Percentiles rank a stretch among this genome's conserved stretches.
These are phyloP conservation scores for Alternaria tenuissima DNA, from an alignment of 2,329 filamentous ascomycete genomes.

Conservation along the genomic window DNA sequence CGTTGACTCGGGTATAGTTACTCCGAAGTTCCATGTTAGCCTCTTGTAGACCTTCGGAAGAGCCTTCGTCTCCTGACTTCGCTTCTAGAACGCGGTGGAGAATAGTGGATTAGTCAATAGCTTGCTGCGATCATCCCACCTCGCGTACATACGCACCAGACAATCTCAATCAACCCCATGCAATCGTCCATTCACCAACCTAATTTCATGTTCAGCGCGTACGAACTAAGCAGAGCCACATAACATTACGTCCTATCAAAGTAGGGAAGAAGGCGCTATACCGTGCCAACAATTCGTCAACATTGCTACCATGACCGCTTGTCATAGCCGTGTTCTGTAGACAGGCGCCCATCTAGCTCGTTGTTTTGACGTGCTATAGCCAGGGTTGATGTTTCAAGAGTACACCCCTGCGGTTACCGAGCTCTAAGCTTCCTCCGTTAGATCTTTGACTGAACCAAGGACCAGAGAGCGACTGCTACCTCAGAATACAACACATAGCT, in stretches of 20 bases:
- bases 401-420: constrained; percentile 18
- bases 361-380: constrained; percentile 28
- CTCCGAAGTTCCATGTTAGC: constrained; percentile 6
- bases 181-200: neutral
- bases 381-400: constrained; percentile 33
- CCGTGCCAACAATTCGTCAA: constrained; percentile 2
- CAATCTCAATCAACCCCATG: neutral
- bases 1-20: constrained; percentile 1
- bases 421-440: constrained; percentile 9
- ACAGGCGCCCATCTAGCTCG: constrained; percentile 21
- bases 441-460: neutral
- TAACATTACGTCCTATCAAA: neutral
- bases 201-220: neutral
- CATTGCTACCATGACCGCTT: constrained; percentile 11
- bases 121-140: constrained; percentile 6
- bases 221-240: neutral
- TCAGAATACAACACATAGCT: constrained; percentile 5
- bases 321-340: constrained; percentile 3
- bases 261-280: neutral
- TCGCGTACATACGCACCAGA: constrained; percentile 12
- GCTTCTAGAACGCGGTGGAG: constrained; percentile 16
- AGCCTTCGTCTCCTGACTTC: constrained; percentile 9
- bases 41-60: constrained; percentile 15
- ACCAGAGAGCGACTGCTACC: neutral
- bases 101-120: constrained; percentile 15